Evolutionary conservation across 306 rosid genomes (phyloP), one percentile per base, ranked within the genome.

Genomic region (Malus fusca): DNA sequence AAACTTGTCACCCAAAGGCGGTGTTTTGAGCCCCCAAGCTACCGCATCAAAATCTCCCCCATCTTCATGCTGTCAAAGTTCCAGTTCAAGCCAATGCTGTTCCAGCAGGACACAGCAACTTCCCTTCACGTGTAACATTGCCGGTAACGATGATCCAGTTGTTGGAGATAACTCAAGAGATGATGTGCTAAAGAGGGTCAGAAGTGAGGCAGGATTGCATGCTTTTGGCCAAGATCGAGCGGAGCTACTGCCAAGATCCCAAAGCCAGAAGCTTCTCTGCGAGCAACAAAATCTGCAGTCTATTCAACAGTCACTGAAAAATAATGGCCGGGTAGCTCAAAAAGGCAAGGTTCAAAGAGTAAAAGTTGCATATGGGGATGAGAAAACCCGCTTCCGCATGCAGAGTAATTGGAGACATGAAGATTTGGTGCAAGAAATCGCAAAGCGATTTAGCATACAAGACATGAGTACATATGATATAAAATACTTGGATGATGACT

Each of bases 401-500:
- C 90, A 81, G 4, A 85, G 68, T 62, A 71, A 19, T 42, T 88
- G 96, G 91, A 53, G 82, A 13, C 82, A 83, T 40, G 73, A 64
- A 69, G 85, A 88, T 77, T 88, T 96, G 75, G 31, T 85, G 89
- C 77, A 77, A 66, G 97, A 92, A 87, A 78, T 92, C 33, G 86
- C 77, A 46, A 83, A 73, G 73, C 81, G 98, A 76, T 96, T 90
- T 75, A 77, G 79, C 63, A 80, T 92, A 31, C 77, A 74, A 62
- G 96, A 92, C 79, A 83, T 88, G 89, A 85, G 79, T 75, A 82
- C 68, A 69, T 92, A 73, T 7, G 88, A 88, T 82, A 46, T 96
- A 61, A 96, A 89, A 79, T 96, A 96, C 77, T 88, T 96, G 87
- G 99, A 96, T 37, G 99, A 96, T 78, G 99, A 96, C 53, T 80